These are phyloP conservation scores for Spinacia oleracea DNA, from an alignment of 179 eudicot species.

Conservation along the genomic window DNA sequence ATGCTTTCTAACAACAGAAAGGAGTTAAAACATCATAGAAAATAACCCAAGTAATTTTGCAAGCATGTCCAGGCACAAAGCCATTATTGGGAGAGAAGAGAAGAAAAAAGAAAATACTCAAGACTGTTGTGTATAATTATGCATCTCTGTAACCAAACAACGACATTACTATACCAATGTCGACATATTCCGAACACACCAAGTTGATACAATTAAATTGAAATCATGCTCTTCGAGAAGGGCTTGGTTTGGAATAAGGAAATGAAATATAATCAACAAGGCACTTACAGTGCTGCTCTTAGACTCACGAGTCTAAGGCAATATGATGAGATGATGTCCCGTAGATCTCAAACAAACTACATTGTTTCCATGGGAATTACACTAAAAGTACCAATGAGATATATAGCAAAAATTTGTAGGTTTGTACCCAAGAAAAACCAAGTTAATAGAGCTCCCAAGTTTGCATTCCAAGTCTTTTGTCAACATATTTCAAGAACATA, in stretches of 20 bases:
- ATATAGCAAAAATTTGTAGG: not conserved
- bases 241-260: too few relatives aligned
- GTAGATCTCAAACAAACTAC: not conserved
- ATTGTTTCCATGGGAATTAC: not conserved
- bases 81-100: not conserved
- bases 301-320: not conserved
- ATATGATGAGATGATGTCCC: not conserved
- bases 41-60: too few relatives aligned
- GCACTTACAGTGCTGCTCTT: not conserved
- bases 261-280: too few relatives aligned
- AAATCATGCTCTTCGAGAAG: too few relatives aligned
- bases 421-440: not conserved
- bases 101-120: not conserved
- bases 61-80: not conserved
- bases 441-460: not conserved
- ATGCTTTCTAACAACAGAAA: too few relatives aligned
- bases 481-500: not conserved
- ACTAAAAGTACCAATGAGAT: not conserved
- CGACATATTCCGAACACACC: not conserved
- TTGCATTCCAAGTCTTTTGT: not conserved
- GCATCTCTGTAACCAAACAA: not conserved
- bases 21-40: too few relatives aligned
- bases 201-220: not conserved
- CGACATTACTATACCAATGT: too few relatives aligned
- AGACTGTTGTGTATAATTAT: not conserved